phyloP scores from a whole-genome alignment of 257 asterid genomes.

The Ilex aquifolium region DNA sequence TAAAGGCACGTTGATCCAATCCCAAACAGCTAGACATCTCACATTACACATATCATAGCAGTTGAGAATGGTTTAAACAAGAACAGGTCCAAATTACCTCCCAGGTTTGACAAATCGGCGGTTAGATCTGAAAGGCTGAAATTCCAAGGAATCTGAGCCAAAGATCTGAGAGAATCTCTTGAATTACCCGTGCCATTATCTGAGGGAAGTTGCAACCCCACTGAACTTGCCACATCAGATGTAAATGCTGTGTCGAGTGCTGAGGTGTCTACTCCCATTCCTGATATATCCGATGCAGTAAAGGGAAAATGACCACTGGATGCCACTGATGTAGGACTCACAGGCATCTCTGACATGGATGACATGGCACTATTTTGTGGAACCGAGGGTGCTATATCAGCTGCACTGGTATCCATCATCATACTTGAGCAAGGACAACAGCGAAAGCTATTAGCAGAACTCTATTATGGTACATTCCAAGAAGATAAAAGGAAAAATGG shows the following conservation, averaged over 20 bases:
- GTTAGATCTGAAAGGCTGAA: constrained; percentile 87
- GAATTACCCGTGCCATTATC: constrained; percentile 83
- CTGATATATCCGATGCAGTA: constrained; percentile 74
- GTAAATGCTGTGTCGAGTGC: constrained; percentile 81
- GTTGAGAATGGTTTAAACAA: neutral
- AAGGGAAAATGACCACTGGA: constrained; percentile 93
- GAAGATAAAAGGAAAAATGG: neutral
- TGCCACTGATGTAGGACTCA: constrained; percentile 87
- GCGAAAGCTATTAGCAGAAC: constrained; percentile 2
- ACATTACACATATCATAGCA: neutral
- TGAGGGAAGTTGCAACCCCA: constrained; percentile 67
- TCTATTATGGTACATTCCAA: neutral
- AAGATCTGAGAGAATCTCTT: constrained; percentile 72
- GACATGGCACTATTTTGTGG: constrained; percentile 68
- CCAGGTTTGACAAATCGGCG: constrained; percentile 81
- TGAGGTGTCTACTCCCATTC: constrained; percentile 78
- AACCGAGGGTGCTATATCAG: constrained; percentile 51
- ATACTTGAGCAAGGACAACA: constrained; percentile 36
- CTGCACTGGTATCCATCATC: constrained; percentile 49
- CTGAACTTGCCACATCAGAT: constrained; percentile 72
- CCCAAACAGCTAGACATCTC: neutral
- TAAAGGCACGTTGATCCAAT: neutral
- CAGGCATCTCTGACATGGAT: constrained; percentile 72
- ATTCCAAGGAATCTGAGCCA: constrained; percentile 89
- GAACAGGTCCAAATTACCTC: constrained; percentile 33